Conservation (phyloP, 176 grass and related monocot species). For the Oryza longistaminata region DNA sequence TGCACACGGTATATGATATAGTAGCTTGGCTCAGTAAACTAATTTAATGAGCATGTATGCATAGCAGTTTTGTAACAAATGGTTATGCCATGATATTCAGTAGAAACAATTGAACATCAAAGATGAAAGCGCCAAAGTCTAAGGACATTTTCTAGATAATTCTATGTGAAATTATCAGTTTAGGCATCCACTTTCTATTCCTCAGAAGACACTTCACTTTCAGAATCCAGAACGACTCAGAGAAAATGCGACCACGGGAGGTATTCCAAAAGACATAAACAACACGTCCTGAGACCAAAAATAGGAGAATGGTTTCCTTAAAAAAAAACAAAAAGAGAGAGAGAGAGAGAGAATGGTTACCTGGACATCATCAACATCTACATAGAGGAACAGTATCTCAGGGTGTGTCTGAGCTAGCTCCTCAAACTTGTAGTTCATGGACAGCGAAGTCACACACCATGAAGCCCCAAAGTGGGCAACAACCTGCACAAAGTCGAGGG, state of each 20-base stretch:
- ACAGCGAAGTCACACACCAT: conserved; percentile 91
- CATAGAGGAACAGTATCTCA: conserved; percentile 66
- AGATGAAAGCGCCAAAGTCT: not conserved
- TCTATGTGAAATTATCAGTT: not conserved
- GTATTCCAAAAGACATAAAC: not conserved
- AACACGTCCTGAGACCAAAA: not conserved
- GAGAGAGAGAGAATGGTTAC: conserved; percentile 39
- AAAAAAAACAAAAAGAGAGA: no score
- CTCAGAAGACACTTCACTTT: not conserved
- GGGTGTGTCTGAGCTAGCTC: conserved; percentile 78
- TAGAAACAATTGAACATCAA: not conserved
- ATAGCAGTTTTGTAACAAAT: not conserved
- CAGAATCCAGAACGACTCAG: not conserved
- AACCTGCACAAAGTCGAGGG: conserved; percentile 42
- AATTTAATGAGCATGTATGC: not conserved
- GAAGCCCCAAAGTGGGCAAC: conserved; percentile 84
- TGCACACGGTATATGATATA: not conserved
- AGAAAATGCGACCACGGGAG: not conserved
- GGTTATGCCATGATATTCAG: not conserved
- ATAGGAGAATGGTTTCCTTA: conserved; percentile 43
- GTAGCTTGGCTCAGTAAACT: not conserved
- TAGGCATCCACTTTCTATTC: not conserved
- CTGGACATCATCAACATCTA: conserved; percentile 92
- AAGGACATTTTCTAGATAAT: not conserved
- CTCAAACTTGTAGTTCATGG: conserved; percentile 93